These are phyloP conservation scores for Solanum aculeatissimum DNA, from an alignment of 305 asterid species.

Conservation along the genomic window DNA sequence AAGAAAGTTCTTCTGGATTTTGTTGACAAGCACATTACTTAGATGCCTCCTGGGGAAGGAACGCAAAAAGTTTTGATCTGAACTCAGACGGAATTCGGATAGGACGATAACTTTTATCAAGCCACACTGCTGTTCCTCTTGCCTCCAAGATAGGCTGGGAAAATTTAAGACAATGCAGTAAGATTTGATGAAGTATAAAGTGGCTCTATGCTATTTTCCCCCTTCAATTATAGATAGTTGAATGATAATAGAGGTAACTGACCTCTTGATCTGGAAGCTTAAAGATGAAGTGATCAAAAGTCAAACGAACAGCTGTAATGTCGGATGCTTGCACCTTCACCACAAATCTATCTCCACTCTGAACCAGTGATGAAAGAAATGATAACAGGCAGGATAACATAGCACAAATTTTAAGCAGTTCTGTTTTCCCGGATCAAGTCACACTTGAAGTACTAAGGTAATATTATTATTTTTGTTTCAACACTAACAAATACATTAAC, in stretches of 20 bases:
- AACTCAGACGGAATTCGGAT: constrained; percentile 61
- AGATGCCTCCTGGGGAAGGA: constrained; percentile 35
- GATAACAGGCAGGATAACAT: background rate
- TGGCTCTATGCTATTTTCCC: background rate
- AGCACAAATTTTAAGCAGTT: background rate
- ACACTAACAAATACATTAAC: background rate
- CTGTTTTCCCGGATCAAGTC: background rate
- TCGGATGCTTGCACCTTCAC: constrained; percentile 19
- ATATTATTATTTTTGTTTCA: background rate
- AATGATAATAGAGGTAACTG: background rate
- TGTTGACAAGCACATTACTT: background rate
- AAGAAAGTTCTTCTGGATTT: background rate
- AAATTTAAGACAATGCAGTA: background rate
- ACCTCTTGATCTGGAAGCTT: constrained; percentile 36
- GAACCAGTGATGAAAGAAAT: background rate
- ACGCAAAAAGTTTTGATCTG: constrained; percentile 53
- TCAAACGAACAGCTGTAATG: constrained; percentile 27
- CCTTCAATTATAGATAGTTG: background rate
- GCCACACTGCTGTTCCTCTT: constrained; percentile 71
- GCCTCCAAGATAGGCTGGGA: constrained; percentile 75
- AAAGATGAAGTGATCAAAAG: constrained; percentile 24
- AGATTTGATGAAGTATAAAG: background rate
- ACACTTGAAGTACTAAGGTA: background rate
- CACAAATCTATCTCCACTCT: constrained; percentile 35
- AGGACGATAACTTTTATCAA: constrained; percentile 73